Evolutionary conservation across 345 rosid species (phyloP), one percentile per base, ranked within the genome.

Genomic region (Luvunga scandens): DNA sequence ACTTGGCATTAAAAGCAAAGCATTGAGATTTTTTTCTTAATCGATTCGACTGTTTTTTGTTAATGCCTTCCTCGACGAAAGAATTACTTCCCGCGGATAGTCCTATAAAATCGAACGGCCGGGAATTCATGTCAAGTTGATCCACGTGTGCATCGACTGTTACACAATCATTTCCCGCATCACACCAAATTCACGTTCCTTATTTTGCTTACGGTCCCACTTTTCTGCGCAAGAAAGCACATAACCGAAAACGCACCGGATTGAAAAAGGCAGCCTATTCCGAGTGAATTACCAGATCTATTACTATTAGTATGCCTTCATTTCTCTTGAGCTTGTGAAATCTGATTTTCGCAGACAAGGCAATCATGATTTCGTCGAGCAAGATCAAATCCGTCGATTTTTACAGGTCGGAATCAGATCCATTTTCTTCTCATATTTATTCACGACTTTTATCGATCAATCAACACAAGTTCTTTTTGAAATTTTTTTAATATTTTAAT

Each of bases 301-400:
- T 72, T 50, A 59, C 82, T 55, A n/a, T 72, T 50, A 59, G 5
- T 0, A 18, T 19, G 82, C 79, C 45, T 79, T 75, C 57, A 27
- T 71, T 63, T 65, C 68, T 64, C 66, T n/a, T 33, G 38, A 60
- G 38, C 68, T 14, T 56, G 19, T 16, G 53, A 53, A 50, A 61
- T 71, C 75, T 25, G 61, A 39, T 50, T 81, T 45, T 64, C 53
- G 69, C 25, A 21, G 25, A 38, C 1, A 30, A 53, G 31, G 38
- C 72, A 79, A 84, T 82, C 84, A 92, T 92, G 96, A 71, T 92
- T 57, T 86, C 94, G 39, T 71, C 90, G 21, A 79, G 85, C 85
- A 90, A 85, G 86, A 75, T 90, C 91, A 91, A 90, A 71, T 86
- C 96, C 75, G 89, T 92, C 63, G 96, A 92, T 79, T 92, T 92